These are phyloP conservation scores for Hypoxylon sp. DNA, from an alignment of 2,329 filamentous ascomycete species.

Conservation along the genomic window DNA sequence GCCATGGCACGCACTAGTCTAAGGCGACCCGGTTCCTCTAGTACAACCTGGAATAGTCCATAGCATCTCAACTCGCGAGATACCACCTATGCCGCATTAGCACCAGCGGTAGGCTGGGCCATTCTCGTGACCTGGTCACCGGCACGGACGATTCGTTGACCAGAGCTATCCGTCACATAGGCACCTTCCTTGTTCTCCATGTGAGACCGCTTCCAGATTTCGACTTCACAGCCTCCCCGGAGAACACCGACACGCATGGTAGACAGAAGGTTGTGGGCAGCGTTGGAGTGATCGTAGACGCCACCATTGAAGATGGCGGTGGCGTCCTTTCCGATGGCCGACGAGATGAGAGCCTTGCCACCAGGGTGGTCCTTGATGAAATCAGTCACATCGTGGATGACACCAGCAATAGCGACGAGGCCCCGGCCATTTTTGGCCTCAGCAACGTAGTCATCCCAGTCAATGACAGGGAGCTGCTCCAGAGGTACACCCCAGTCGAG, in stretches of 20 bases:
- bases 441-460: slow-evolving; percentile 74
- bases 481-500: slow-evolving; percentile 76
- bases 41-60: neutral
- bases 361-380: slow-evolving; percentile 77
- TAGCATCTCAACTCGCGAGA: neutral
- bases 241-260: slow-evolving; percentile 77
- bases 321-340: slow-evolving; percentile 74
- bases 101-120: slow-evolving; percentile 76
- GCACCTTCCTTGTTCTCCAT: slow-evolving; percentile 75
- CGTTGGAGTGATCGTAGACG: slow-evolving; percentile 76
- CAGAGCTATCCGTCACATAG: slow-evolving; percentile 75
- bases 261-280: slow-evolving; percentile 74
- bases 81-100: slow-evolving; percentile 72
- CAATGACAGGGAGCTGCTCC: slow-evolving; percentile 57
- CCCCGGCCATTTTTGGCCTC: slow-evolving; percentile 72
- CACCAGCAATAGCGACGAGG: slow-evolving; percentile 71
- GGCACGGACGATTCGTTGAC: slow-evolving; percentile 79
- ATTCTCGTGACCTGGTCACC: slow-evolving; percentile 82
- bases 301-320: slow-evolving; percentile 78
- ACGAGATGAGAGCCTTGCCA: slow-evolving; percentile 74
- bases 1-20: neutral
- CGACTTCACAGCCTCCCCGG: slow-evolving; percentile 74
- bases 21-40: neutral
- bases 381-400: slow-evolving; percentile 73
- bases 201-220: slow-evolving; percentile 77